Percentiles rank a stretch among this genome's conserved stretches.
phyloP scores from a whole-genome alignment of 2,329 filamentous ascomycete species.

The Colletotrichum trifolii region DNA sequence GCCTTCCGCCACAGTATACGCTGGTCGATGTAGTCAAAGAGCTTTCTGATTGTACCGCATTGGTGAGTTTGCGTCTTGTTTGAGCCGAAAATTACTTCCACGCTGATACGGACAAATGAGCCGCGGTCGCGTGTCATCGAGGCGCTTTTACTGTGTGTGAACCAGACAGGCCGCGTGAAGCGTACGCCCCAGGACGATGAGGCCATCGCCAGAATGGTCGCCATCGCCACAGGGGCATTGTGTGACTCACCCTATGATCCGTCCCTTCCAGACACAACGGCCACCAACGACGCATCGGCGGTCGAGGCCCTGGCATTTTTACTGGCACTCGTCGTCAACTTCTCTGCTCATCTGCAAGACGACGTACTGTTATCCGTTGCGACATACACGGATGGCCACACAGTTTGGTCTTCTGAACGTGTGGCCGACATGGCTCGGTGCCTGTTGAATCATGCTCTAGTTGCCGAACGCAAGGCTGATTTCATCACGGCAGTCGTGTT shows the following conservation, averaged over 20 bases:
- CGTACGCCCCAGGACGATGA: conserved; percentile 3
- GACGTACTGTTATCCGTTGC: conserved; percentile 45
- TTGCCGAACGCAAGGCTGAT: conserved; percentile 25
- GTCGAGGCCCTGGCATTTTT: conserved; percentile 10
- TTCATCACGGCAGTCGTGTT: conserved; percentile 70
- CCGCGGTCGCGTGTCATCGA: conserved; percentile 1
- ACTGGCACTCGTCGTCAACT: conserved; percentile 1
- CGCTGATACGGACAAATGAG: neutral
- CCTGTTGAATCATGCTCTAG: conserved; percentile 47
- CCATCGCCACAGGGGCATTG: neutral
- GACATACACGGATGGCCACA: conserved; percentile 45
- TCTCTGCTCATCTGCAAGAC: conserved; percentile 26
- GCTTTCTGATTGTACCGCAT: conserved; percentile 1
- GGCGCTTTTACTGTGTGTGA: conserved; percentile 16
- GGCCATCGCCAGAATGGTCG: conserved; percentile 7
- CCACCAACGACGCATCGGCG: neutral
- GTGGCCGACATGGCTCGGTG: conserved; percentile 44
- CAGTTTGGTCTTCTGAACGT: conserved; percentile 52
- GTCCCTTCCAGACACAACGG: neutral
- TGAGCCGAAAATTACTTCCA: neutral
- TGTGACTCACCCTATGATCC: neutral
- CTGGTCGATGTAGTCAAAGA: conserved; percentile 7
- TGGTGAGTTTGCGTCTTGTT: neutral
- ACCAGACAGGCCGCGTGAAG: neutral
- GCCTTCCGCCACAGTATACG: conserved; percentile 3